Percentiles rank a stretch among this genome's conserved stretches.
phyloP scores from a whole-genome alignment of 1,284 basidiomycete species.

The Ceratobasidium sp. region DNA sequence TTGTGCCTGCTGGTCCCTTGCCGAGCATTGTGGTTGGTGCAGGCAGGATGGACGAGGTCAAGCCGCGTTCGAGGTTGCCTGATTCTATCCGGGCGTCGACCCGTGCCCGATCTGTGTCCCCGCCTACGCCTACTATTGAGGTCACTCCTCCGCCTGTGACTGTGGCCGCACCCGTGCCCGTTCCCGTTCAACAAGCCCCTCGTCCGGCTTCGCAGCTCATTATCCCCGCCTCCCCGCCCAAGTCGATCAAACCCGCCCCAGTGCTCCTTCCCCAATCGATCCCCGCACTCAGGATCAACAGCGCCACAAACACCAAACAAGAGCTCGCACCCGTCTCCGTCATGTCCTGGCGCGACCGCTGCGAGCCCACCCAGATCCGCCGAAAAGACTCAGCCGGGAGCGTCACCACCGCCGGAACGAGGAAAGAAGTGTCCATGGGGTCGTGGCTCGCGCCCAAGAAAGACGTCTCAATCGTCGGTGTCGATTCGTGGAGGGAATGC shows the following conservation, averaged over 20 bases:
- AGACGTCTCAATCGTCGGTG: neutral
- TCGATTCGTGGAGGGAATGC: neutral
- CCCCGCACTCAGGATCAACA: constrained; percentile 39
- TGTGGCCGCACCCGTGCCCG: neutral
- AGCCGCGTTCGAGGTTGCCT: constrained; percentile 42
- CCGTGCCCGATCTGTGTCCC: constrained; percentile 33
- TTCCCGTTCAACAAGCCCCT: neutral
- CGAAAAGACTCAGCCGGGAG: neutral
- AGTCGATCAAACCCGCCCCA: constrained; percentile 14
- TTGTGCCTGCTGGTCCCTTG: neutral
- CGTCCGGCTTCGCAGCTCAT: constrained; percentile 2
- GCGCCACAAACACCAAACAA: neutral
- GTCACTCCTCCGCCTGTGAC: constrained; percentile 6
- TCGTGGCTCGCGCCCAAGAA: neutral
- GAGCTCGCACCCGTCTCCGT: constrained; percentile 39
- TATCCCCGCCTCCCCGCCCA: constrained; percentile 30
- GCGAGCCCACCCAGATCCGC: neutral
- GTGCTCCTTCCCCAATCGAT: constrained; percentile 42
- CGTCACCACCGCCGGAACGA: neutral
- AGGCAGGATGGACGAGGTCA: constrained; percentile 30
- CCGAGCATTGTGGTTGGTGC: constrained; percentile 22
- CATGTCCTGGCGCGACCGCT: constrained; percentile 44
- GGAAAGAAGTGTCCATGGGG: neutral
- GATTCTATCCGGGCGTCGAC: constrained; percentile 35
- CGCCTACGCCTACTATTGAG: constrained; percentile 18